A percentile compares a stretch with the other conserved stretches of the same genome.
Evolutionary conservation across 2,329 filamentous ascomycete species (phyloP).

Genomic region (Alternaria burnsii): DNA sequence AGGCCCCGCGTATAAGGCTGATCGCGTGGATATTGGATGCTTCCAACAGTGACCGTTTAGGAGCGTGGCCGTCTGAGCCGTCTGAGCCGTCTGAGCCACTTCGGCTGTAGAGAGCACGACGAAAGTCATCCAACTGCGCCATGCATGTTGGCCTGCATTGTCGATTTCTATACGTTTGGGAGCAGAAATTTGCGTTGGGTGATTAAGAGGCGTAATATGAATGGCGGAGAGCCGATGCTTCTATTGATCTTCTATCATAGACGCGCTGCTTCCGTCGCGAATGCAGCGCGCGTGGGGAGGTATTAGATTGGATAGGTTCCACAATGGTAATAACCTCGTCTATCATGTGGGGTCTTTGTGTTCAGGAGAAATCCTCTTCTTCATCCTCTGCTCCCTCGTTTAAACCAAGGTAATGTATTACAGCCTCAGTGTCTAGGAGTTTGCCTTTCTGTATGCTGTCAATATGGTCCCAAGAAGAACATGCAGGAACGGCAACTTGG

Average conservation of each 20-base stretch:
- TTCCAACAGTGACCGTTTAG: slow-evolving; percentile 18
- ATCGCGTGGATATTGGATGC: slow-evolving; percentile 12
- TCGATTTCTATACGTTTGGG: slow-evolving; percentile 4
- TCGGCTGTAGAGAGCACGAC: slow-evolving; percentile 19
- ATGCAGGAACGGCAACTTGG: slow-evolving; percentile 2
- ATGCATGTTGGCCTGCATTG: slow-evolving; percentile 19
- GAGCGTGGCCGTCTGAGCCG: slow-evolving; percentile 24
- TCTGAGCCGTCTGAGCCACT: slow-evolving; percentile 29
- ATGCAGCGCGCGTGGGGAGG: slow-evolving; percentile 21
- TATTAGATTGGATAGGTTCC: slow-evolving; percentile 31
- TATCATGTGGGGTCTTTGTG: slow-evolving; percentile 20
- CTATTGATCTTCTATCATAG: slow-evolving; percentile 20
- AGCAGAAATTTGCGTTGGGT: not conserved
- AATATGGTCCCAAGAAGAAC: slow-evolving; percentile 15
- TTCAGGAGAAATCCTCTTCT: slow-evolving; percentile 46
- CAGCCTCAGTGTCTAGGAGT: slow-evolving; percentile 43
- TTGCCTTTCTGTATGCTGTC: slow-evolving; percentile 40
- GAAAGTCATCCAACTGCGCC: slow-evolving; percentile 15
- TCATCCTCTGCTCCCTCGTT: slow-evolving; percentile 31
- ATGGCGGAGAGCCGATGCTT: slow-evolving; percentile 26
- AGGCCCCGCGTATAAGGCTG: slow-evolving; percentile 23
- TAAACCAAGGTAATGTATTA: slow-evolving; percentile 47
- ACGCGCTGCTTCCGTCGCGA: slow-evolving; percentile 19
- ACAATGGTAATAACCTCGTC: slow-evolving; percentile 23
- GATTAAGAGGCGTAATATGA: slow-evolving; percentile 3